phyloP scores from a whole-genome alignment of 169 alveolate species.

The Cryptosporidium sp. region DNA sequence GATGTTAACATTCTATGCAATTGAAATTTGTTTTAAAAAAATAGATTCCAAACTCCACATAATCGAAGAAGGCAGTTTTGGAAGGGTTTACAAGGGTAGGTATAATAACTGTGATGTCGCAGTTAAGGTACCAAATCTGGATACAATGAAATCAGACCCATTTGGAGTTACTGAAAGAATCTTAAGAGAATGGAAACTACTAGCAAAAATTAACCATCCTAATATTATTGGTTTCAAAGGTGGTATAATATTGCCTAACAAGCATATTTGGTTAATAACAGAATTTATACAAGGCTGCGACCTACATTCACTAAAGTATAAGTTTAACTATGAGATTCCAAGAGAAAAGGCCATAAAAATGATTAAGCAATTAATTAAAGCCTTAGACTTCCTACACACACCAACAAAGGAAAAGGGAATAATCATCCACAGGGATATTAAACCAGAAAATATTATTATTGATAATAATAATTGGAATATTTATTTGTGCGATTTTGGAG shows the following conservation, averaged over 20 bases:
- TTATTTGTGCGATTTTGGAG: slow-evolving; percentile 88
- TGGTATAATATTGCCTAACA: slow-evolving; percentile 88
- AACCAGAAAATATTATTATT: slow-evolving; percentile 86
- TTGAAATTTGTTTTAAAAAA: not conserved
- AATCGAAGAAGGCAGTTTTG: slow-evolving; percentile 85
- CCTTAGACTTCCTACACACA: slow-evolving; percentile 85
- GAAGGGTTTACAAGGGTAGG: slow-evolving; percentile 85
- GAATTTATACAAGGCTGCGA: slow-evolving; percentile 86
- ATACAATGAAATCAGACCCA: slow-evolving; percentile 87
- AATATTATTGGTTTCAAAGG: slow-evolving; percentile 85
- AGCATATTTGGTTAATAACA: slow-evolving; percentile 91
- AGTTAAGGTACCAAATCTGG: slow-evolving; percentile 88
- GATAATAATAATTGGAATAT: slow-evolving; percentile 82
- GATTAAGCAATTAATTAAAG: slow-evolving; percentile 90
- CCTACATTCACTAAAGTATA: slow-evolving; percentile 87
- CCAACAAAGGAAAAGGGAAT: slow-evolving; percentile 83
- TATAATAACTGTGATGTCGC: slow-evolving; percentile 84
- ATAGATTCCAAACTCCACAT: not conserved
- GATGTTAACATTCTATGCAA: slow-evolving; percentile 25
- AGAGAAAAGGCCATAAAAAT: slow-evolving; percentile 80
- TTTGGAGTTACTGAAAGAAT: slow-evolving; percentile 88
- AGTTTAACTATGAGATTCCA: slow-evolving; percentile 38
- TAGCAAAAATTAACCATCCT: slow-evolving; percentile 85
- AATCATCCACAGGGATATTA: slow-evolving; percentile 86
- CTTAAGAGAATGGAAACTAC: slow-evolving; percentile 89